These are phyloP conservation scores for Cutaneotrichosporon sp. DNA, from an alignment of 1,284 basidiomycete species.

Conservation along the genomic window DNA sequence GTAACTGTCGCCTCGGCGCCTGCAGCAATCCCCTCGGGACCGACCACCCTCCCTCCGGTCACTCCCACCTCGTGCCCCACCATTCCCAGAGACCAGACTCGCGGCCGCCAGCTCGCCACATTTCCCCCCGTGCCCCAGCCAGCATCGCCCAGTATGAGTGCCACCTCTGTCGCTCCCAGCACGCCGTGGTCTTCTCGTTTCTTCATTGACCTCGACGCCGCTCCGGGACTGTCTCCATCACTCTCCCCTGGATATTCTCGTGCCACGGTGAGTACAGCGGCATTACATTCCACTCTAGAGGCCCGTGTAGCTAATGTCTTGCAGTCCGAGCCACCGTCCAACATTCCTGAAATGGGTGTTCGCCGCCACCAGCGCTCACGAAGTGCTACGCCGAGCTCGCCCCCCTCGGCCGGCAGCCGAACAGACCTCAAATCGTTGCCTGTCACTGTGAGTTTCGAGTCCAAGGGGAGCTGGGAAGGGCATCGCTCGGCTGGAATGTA, in stretches of 20 bases:
- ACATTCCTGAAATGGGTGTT: constrained; percentile 5
- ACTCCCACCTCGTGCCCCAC: too few relatives aligned
- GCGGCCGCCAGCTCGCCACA: background rate
- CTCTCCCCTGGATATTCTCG: constrained; percentile 2
- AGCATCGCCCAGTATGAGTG: background rate
- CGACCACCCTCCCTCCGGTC: background rate
- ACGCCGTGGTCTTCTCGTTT: constrained; percentile 8
- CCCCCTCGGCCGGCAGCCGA: constrained; percentile 7
- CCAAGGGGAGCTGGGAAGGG: too few relatives aligned
- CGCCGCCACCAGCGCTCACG: constrained; percentile 8
- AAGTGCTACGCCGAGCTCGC: constrained; percentile 14
- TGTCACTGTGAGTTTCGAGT: constrained; percentile 20
- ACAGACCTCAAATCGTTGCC: constrained; percentile 17
- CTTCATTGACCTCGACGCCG: constrained; percentile 11
- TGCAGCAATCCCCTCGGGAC: background rate
- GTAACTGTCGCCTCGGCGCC: background rate
- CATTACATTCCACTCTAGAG: too few relatives aligned
- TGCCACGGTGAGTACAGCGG: constrained; percentile 16
- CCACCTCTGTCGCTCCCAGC: background rate
- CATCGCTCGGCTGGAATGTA: background rate
- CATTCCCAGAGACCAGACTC: background rate
- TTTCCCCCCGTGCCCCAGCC: background rate
- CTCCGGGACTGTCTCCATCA: constrained; percentile 4
- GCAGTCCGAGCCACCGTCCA: constrained; percentile 15
- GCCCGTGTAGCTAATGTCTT: background rate